phyloP scores from a whole-genome alignment of 73 alveolate species.

The Paramecium caudatum region DNA sequence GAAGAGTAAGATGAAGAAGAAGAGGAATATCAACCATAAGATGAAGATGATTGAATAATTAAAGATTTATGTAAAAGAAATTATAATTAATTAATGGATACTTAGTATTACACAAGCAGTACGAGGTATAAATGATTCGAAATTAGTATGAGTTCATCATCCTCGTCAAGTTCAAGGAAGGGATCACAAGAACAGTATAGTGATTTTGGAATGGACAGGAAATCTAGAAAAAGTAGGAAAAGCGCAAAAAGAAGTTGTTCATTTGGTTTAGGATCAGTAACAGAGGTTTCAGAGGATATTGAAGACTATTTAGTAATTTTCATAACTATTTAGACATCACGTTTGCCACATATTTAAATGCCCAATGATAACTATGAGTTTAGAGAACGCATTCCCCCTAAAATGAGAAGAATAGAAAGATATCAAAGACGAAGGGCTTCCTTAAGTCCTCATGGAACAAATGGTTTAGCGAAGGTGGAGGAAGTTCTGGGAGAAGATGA shows the following conservation, averaged over 20 bases:
- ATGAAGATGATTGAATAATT: neutral
- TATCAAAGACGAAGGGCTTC: slow-evolving; percentile 39
- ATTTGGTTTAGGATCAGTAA: slow-evolving; percentile 51
- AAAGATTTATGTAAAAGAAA: neutral
- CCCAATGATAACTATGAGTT: slow-evolving; percentile 46
- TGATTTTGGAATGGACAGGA: slow-evolving; percentile 45
- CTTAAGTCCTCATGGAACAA: slow-evolving; percentile 71
- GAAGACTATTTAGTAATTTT: slow-evolving; percentile 17
- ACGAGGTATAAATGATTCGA: slow-evolving; percentile 54
- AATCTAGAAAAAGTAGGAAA: slow-evolving; percentile 45
- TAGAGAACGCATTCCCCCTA: slow-evolving; percentile 29
- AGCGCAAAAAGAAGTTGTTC: slow-evolving; percentile 56
- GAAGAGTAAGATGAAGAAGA: slow-evolving; percentile 35
- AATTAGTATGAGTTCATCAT: slow-evolving; percentile 67
- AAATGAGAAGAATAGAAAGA: neutral
- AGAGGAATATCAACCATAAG: slow-evolving; percentile 26
- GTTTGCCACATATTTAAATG: slow-evolving; percentile 33
- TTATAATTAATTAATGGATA: slow-evolving; percentile 46
- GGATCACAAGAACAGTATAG: slow-evolving; percentile 36
- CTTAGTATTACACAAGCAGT: slow-evolving; percentile 45
- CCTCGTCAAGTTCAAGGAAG: slow-evolving; percentile 55
- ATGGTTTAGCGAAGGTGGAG: slow-evolving; percentile 57
- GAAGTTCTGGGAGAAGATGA: slow-evolving; percentile 67
- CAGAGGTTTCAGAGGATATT: slow-evolving; percentile 50
- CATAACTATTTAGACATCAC: neutral